Percentiles rank a stretch among this genome's conserved stretches.
Conservation (phyloP, 257 asterid species). For the Przewalskia tangutica region DNA sequence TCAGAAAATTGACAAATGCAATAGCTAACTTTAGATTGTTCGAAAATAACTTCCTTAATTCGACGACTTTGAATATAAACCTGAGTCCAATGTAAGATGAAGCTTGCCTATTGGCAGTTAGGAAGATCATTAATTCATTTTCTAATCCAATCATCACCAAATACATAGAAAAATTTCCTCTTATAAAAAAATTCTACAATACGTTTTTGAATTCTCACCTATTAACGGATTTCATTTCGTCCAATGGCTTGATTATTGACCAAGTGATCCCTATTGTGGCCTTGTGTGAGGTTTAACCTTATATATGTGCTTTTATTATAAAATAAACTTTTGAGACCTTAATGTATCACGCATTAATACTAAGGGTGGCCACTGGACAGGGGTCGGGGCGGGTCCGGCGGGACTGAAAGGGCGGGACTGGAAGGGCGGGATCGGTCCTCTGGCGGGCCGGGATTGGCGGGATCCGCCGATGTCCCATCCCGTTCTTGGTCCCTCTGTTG, state of each 20-base stretch:
- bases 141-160: not conserved
- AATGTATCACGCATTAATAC: too few species aligned
- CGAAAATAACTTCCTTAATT: not conserved
- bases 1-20: not conserved
- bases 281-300: not conserved
- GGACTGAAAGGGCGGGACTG: too few species aligned
- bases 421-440: too few species aligned
- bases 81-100: not conserved
- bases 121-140: not conserved
- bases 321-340: not conserved
- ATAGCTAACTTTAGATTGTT: not conserved
- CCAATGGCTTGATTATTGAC: not conserved
- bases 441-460: too few species aligned
- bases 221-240: not conserved
- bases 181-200: not conserved
- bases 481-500: too few species aligned
- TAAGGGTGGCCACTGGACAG: too few species aligned
- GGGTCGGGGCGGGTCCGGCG: too few species aligned
- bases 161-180: not conserved
- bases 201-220: not conserved
- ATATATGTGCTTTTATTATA: too few species aligned
- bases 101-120: not conserved
- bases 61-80: not conserved
- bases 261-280: not conserved
- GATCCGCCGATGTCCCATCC: too few species aligned